Base-by-base conservation (phyloP, 805 yeast species). In the Kluyveromyces dobzhanskii region DNA sequence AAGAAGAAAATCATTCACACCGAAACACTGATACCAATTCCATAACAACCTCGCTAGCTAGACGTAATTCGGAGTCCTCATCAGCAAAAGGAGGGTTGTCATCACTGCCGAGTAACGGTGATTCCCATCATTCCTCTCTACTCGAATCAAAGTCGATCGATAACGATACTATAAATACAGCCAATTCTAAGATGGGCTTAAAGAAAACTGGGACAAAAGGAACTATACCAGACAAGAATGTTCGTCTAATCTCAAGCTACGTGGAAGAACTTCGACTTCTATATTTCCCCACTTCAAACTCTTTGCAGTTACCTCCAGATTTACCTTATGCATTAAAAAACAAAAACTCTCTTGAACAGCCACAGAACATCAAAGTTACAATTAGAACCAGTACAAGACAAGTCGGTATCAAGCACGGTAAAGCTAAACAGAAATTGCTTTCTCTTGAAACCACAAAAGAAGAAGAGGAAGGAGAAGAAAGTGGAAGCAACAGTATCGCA, bases 371-470 rank as follows among this genome's bases (percentile, higher is more conserved):
- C 26, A 56, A 51, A 44, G 62, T 59, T n/a, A 47, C 50, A 21
- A 49, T 58, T 4, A 48, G 64, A 39, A 57, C 66, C 4, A 58
- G 57, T 45, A 45, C 65, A 4, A 56, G 57, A 38, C 62, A 57
- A 39, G 51, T 59, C 27, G 63, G 64, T 40, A 61, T 61, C 21
- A 61, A 61, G 34, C 66, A 61, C 41, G 64, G 64, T 17, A 56
- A 52, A 37, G 58, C 58, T 3, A 61, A 60, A 36, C 59, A 56
- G 43, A 61, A 60, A 37, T 37, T 61, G 14, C 35, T 61, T 12
- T 42, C 62, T 6, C 38, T 58, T 13, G 66, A 61, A 42, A 56
- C 64, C n/a, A 47, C 54, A 1, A 49, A 49, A 28, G 58, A 55
- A 28, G 59, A 53, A 10, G 45, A 44, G 26, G 59, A 53, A 10